Evolutionary conservation across 192 early-diverging fungal species (phyloP).

Genomic region (Phlyctochytrium planicorne): DNA sequence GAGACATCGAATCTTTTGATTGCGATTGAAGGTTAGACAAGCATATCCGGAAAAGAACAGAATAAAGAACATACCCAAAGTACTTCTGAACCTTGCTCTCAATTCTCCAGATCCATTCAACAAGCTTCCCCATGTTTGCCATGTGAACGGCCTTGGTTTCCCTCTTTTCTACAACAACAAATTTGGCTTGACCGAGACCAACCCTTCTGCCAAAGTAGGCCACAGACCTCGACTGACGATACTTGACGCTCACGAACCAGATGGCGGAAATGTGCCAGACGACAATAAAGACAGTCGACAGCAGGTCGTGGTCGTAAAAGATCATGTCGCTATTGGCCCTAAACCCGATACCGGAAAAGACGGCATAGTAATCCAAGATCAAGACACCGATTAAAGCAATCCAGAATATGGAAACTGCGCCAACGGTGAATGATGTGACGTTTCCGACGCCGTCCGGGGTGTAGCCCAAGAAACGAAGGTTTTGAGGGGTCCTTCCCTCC

Average conservation of each 20-base stretch:
- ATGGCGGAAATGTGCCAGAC: constrained; percentile 71
- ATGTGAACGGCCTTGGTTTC: constrained; percentile 20
- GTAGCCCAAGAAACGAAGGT: constrained; percentile 61
- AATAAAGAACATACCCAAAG: neutral
- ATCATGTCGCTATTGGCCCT: constrained; percentile 35
- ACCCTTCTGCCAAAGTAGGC: constrained; percentile 67
- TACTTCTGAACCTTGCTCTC: constrained; percentile 17
- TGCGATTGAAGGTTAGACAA: neutral
- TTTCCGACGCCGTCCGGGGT: constrained; percentile 51
- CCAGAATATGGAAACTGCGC: constrained; percentile 56
- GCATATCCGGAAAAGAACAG: neutral
- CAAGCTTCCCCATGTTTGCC: constrained; percentile 33
- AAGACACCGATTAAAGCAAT: constrained; percentile 64
- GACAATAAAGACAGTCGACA: constrained; percentile 61
- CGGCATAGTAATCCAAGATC: constrained; percentile 71
- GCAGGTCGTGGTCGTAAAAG: constrained; percentile 61
- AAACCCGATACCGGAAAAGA: constrained; percentile 48
- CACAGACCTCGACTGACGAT: constrained; percentile 44
- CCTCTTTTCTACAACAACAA: constrained; percentile 35
- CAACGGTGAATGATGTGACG: constrained; percentile 40
- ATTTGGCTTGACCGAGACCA: constrained; percentile 19
- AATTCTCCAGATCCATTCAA: constrained; percentile 23
- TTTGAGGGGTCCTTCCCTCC: neutral
- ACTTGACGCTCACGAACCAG: constrained; percentile 63
- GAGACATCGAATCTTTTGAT: constrained; percentile 25